Evolutionary conservation across 2,329 filamentous ascomycete species (phyloP).

Genomic region (Raffaelea ambrosiae): DNA sequence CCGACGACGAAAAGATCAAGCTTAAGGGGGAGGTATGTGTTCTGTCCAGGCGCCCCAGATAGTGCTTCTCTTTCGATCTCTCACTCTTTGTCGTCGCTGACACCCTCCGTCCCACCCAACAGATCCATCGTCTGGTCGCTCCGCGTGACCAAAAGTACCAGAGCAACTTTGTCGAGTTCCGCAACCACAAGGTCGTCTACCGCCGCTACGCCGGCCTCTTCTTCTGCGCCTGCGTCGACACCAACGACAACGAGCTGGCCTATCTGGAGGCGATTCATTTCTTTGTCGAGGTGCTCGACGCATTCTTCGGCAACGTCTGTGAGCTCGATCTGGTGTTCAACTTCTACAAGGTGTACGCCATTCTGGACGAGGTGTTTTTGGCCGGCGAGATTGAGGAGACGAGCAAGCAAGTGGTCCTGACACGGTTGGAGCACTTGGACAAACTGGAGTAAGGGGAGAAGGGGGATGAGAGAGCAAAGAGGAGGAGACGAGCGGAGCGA

Average conservation of each 20-base stretch:
- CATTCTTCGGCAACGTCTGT: slow-evolving; percentile 98
- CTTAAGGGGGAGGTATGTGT: slow-evolving; percentile 88
- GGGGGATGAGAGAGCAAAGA: too few species aligned
- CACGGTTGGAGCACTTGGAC: slow-evolving; percentile 87
- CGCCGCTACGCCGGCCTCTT: slow-evolving; percentile 95
- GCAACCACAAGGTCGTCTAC: slow-evolving; percentile 94
- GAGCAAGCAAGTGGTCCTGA: slow-evolving; percentile 95
- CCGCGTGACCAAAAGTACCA: slow-evolving; percentile 99
- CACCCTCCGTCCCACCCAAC: not conserved
- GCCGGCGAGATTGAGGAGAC: slow-evolving; percentile 98
- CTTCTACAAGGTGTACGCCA: slow-evolving; percentile 89
- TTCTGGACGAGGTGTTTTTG: slow-evolving; percentile 95
- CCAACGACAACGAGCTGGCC: slow-evolving; percentile 96
- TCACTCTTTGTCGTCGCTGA: not conserved
- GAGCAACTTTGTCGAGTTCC: slow-evolving; percentile 97
- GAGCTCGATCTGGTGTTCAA: slow-evolving; percentile 87
- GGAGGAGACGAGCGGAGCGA: not conserved
- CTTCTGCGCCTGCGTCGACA: slow-evolving; percentile 98
- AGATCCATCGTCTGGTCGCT: slow-evolving; percentile 95
- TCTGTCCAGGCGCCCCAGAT: not conserved
- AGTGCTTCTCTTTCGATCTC: not conserved
- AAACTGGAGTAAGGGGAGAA: slow-evolving; percentile 68
- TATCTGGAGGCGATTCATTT: slow-evolving; percentile 98
- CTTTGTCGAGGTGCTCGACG: slow-evolving; percentile 96
- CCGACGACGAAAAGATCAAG: slow-evolving; percentile 98